Base-by-base conservation (phyloP, 202 grass and related monocot genomes). In the Schoenoplectus triqueter region DNA sequence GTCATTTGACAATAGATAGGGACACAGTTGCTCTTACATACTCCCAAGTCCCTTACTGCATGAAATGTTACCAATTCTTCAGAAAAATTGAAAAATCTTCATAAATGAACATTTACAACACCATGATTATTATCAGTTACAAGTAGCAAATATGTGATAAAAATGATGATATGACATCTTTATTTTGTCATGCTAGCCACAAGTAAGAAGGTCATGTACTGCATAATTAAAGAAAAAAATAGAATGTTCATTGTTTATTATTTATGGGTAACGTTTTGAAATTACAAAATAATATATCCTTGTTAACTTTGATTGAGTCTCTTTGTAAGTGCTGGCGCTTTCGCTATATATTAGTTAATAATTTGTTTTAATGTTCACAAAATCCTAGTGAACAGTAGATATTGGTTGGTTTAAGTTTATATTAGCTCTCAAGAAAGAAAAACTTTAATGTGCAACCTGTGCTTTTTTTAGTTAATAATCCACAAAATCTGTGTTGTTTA, bases 281-380 rank as follows among this genome's bases (percentile, higher is more conserved):
- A 61, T 78, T 79, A 61, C 31, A 79, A 44, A 41, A 79, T 8
- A 40, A 78, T 60, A 79, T 61, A 17, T 14, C 13, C 31, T 61
- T 79, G 39, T 60, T 62, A 55, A 60, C 54, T 61, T 79, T 79
- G 75, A 61, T 4, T 42, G 61, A 17, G 75, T 39, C 39, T 60
- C 31, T 61, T 0, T 18, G 50, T 42, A 78, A 78, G 15, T 18
- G 22, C 56, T 44, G 61, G 31, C 55, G 61, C 75, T 79, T 79
- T 44, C 31, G 42, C 52, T 78, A 57, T 5, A 59, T 78, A 78
- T 41, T 60, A 79, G 61, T 59, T 44, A 78, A 59, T 78, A 60
- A 77, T 56, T 76, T 61, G 7, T 42, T 79, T 61, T 42, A 6
- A 79, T 79, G n/a, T 4, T 45, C 45, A 3, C 54, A 76, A 61